Evolutionary conservation across 169 alveolate species (phyloP), one percentile per base, ranked within the genome.

Genomic region (Cyclospora cayetanensis): DNA sequence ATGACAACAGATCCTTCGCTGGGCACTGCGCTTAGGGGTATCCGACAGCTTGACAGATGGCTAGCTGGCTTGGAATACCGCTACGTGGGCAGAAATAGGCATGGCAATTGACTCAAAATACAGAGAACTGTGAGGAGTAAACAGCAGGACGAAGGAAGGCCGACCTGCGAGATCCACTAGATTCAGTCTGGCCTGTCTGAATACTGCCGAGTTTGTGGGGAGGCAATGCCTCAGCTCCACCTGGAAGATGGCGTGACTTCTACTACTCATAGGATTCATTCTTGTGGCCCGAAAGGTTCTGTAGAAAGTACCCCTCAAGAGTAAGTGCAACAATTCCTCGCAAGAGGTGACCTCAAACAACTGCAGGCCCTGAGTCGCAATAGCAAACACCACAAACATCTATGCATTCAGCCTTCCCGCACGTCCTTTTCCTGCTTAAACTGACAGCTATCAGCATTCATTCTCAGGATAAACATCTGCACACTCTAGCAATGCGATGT

Each of bases 231-330:
- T 12, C 52, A 92, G 74, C 50, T 94, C 95, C 27, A 96, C 93
- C 90, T 95, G 95, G 94, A 95, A 96, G 63, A 96, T 95, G 2
- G 97, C 95, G 93, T 96, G 97, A 41, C 96, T 94, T 68, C 97
- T 65, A 65, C 97, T 94, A 46, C 96, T 92, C 97, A 95, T 96
- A 43, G 94, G 96, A 90, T 96, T 96, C 85, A 93, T 94, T 79
- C 93, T 92, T 0, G 97, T 96, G 41, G 94, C 94, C 82, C 97
- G 84, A n/a, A 94, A 95, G 87, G 96, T 96, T 79, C 97, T 65
- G 66, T 95, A 95, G 80, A 90, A 91, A 53, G 96, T 95, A 1
- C 97, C 97, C 77, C 90, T 89, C 77, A 92, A 60, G 79, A 96
- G 92, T 29, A 96, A 65, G 41, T 96, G 96, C 74, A 96, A 87